Evolutionary conservation across 2,329 filamentous ascomycete species (phyloP).

Genomic region (Tolypocladium cylindrosporum): DNA sequence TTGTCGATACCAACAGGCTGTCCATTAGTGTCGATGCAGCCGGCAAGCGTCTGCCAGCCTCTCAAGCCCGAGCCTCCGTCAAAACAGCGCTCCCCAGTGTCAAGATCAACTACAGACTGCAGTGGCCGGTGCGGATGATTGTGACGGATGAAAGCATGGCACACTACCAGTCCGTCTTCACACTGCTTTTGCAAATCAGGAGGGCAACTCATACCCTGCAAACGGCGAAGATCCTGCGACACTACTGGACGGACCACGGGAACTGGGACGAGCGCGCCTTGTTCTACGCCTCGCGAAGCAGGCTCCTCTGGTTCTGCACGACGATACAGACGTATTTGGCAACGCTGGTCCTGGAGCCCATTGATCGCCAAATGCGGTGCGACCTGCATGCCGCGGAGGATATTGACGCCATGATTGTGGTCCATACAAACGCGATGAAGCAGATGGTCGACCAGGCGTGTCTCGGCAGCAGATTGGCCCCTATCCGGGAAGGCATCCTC

Average conservation of each 20-base stretch:
- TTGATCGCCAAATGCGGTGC: constrained; percentile 43
- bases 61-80: constrained; percentile 46
- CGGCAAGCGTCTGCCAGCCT: constrained; percentile 29
- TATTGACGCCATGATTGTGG: constrained; percentile 69
- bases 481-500: constrained; percentile 64
- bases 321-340: constrained; percentile 67
- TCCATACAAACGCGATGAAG: constrained; percentile 55
- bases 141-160: constrained; percentile 54
- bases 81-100: constrained; percentile 46
- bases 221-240: constrained; percentile 34
- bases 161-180: constrained; percentile 64
- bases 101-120: constrained; percentile 57
- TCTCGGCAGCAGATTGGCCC: constrained; percentile 55
- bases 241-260: constrained; percentile 25
- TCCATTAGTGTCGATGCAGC: constrained; percentile 41
- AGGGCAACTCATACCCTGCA: constrained; percentile 60
- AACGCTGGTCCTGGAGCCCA: constrained; percentile 58
- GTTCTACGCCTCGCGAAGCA: constrained; percentile 54
- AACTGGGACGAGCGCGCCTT: constrained; percentile 31
- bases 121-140: constrained; percentile 62
- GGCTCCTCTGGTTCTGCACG: constrained; percentile 69
- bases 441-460: constrained; percentile 59
- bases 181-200: constrained; percentile 67
- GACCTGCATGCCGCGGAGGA: constrained; percentile 54
- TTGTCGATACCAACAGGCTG: constrained; percentile 52